phyloP scores from a whole-genome alignment of 345 rosid genomes.

The Populus nigra region DNA sequence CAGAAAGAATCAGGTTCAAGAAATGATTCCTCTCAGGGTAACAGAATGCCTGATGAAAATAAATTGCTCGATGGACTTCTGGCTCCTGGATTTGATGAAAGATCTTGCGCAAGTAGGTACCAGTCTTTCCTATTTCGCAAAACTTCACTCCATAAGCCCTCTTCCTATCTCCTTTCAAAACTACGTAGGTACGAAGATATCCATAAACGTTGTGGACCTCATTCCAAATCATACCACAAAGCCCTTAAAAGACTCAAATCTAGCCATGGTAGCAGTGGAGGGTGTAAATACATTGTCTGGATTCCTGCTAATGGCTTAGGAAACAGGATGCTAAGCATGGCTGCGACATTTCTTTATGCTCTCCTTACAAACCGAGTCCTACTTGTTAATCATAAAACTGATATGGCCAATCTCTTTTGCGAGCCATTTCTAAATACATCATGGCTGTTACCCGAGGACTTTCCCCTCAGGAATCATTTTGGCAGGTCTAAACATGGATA shows the following conservation, averaged over 20 bases:
- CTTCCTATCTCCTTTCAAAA: constrained; percentile 14
- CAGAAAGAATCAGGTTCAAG: background rate
- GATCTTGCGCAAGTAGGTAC: constrained; percentile 24
- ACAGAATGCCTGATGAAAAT: background rate
- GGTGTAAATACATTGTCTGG: constrained; percentile 24
- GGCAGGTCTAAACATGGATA: background rate
- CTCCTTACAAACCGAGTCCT: constrained; percentile 22
- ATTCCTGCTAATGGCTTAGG: constrained; percentile 23
- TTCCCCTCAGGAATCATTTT: constrained; percentile 2
- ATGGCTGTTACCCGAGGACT: constrained; percentile 20
- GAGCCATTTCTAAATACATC: constrained; percentile 25
- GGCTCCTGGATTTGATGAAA: constrained; percentile 16
- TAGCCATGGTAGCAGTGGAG: background rate
- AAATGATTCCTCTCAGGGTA: background rate
- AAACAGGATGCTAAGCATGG: constrained; percentile 27
- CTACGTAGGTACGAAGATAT: constrained; percentile 22
- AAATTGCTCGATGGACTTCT: constrained; percentile 7
- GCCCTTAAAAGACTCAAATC: background rate
- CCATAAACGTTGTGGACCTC: constrained; percentile 25
- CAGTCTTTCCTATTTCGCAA: constrained; percentile 10
- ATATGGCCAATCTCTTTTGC: constrained; percentile 26
- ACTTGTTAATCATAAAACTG: constrained; percentile 9
- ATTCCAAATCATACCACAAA: constrained; percentile 9
- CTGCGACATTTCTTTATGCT: constrained; percentile 24
- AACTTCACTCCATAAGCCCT: constrained; percentile 18